These are phyloP conservation scores for Didymella arachidicola DNA, from an alignment of 2,329 filamentous ascomycete genomes.

Conservation along the genomic window DNA sequence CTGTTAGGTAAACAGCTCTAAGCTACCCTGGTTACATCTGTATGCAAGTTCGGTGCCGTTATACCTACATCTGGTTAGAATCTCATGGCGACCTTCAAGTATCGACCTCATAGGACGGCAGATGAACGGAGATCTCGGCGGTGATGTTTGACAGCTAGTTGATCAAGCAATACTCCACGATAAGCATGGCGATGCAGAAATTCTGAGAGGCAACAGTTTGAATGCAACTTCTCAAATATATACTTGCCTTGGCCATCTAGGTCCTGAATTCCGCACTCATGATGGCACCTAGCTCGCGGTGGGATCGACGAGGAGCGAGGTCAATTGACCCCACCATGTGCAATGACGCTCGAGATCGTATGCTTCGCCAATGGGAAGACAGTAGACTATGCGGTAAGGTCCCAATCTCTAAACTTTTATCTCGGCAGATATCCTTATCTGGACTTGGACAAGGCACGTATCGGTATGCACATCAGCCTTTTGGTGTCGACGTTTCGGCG, in stretches of 20 bases:
- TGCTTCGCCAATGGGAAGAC: slow-evolving; percentile 34
- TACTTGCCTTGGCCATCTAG: slow-evolving; percentile 9
- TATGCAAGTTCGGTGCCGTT: slow-evolving; percentile 33
- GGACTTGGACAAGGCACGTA: slow-evolving; percentile 21
- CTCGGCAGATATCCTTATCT: slow-evolving; percentile 40
- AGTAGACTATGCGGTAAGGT: slow-evolving; percentile 32
- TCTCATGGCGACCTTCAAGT: slow-evolving; percentile 13
- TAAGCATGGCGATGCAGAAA: not conserved
- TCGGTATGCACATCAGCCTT: slow-evolving; percentile 5
- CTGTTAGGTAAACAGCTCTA: slow-evolving; percentile 46
- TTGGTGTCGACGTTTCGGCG: slow-evolving; percentile 23
- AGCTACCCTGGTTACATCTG: slow-evolving; percentile 38
- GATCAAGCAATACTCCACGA: not conserved
- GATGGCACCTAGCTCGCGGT: not conserved
- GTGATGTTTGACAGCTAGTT: not conserved
- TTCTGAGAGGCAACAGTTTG: no score
- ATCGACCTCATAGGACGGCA: slow-evolving; percentile 19
- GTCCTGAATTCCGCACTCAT: slow-evolving; percentile 2
- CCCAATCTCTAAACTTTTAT: slow-evolving; percentile 27
- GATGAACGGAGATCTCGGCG: not conserved
- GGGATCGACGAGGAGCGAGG: slow-evolving; percentile 12
- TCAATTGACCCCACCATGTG: slow-evolving; percentile 38
- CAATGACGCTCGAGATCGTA: slow-evolving; percentile 31
- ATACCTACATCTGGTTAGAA: slow-evolving; percentile 35
- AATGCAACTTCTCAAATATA: not conserved